Conservation (phyloP, 2,329 filamentous ascomycete species). For the Neofusicoccum sp. region DNA sequence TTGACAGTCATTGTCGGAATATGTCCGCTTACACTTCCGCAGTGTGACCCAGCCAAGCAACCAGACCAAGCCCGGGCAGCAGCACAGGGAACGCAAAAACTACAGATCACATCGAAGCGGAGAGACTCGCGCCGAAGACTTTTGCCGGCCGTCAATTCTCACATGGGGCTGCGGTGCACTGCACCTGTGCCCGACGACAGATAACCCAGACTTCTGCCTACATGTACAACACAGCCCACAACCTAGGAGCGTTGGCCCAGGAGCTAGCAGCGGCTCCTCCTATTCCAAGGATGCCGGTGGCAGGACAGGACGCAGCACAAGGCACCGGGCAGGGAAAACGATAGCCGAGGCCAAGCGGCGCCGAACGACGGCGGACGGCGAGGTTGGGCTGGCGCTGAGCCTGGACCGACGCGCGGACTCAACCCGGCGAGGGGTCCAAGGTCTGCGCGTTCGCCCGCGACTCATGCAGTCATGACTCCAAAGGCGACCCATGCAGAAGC, state of each 20-base stretch:
- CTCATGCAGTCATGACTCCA: background rate
- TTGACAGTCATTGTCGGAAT: background rate
- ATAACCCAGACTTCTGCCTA: background rate
- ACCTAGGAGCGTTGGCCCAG: background rate
- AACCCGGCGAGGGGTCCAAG: background rate
- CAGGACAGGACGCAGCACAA: background rate
- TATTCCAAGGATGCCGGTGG: background rate
- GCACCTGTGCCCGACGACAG: constrained; percentile 8
- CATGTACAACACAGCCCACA: background rate
- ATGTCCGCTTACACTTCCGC: background rate
- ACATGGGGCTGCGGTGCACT: constrained; percentile 1
- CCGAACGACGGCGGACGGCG: background rate
- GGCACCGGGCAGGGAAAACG: background rate
- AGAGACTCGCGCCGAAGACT: background rate
- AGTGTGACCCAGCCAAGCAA: background rate
- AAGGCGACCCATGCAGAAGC: background rate
- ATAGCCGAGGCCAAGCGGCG: background rate
- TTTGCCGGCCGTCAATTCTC: background rate
- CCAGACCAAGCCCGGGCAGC: background rate
- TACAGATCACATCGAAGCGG: constrained; percentile 12
- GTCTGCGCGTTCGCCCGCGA: background rate
- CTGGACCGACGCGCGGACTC: background rate
- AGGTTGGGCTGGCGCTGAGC: background rate
- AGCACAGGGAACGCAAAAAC: background rate
- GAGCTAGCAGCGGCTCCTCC: background rate